phyloP scores from a whole-genome alignment of 495 filamentous ascomycete species.

The Aspergillus sclerotiicarbonarius region DNA sequence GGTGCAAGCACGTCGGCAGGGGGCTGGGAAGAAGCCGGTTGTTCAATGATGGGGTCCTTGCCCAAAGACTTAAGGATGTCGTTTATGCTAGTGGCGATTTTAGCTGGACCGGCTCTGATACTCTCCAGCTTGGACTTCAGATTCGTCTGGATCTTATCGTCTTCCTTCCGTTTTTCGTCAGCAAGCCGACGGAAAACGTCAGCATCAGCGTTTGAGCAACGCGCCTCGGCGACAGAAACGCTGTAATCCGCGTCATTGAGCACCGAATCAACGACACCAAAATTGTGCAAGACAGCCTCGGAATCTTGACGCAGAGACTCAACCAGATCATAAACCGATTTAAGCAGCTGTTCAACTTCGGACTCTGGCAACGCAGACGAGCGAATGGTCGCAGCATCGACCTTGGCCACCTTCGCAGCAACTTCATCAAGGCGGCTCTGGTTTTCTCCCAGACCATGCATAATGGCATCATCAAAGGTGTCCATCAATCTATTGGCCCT shows the following conservation, averaged over 20 bases:
- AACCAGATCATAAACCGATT: constrained; percentile 39
- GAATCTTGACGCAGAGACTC: constrained; percentile 46
- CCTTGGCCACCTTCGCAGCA: constrained; percentile 35
- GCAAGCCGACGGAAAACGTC: constrained; percentile 44
- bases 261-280: constrained; percentile 46
- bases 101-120: constrained; percentile 40
- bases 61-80: constrained; percentile 29
- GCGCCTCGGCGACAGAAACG: constrained; percentile 52
- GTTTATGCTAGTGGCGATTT: constrained; percentile 33
- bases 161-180: constrained; percentile 52
- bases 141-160: constrained; percentile 46
- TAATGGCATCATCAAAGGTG: constrained; percentile 51
- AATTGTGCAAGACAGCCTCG: constrained; percentile 49
- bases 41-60: constrained; percentile 28
- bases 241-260: constrained; percentile 55
- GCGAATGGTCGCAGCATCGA: constrained; percentile 34
- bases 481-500: constrained; percentile 54
- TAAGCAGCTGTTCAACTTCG: constrained; percentile 47
- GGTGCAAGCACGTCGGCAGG: constrained; percentile 19
- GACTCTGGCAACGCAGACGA: constrained; percentile 34
- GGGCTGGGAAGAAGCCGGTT: constrained; percentile 12
- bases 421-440: constrained; percentile 52
- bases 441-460: constrained; percentile 52
- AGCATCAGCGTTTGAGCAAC: constrained; percentile 42
- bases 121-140: constrained; percentile 47